Evolutionary conservation across 2,329 filamentous ascomycete species (phyloP), one percentile per base, ranked within the genome.

Genomic region (Graphium sp.): DNA sequence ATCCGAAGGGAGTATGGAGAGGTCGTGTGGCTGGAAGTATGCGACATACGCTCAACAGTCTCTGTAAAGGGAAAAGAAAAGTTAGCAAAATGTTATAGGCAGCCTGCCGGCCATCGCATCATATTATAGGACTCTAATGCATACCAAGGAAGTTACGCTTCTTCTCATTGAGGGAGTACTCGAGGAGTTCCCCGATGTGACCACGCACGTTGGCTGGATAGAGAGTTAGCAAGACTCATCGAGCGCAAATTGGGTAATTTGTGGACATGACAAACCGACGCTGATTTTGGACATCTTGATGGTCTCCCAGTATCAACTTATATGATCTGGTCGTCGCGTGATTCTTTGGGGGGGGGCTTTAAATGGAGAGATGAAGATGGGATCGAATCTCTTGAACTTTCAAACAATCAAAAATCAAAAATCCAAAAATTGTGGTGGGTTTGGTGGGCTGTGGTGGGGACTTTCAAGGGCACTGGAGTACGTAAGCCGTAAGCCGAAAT

Each of bases 151-250:
- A 94, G 74, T 93, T 93, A 49, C 84, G 71, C 80, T 93, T 93
- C 79, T 93, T 93, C 60, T 80, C 82, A 61, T 92, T 51, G 50
- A 69, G 69, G 55, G 80, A 92, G 78, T 95, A 95, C 53, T 92
- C 77, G 51, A 98, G 79, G 52, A 98, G 73, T 58, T 89, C 73
- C 60, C 77, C 66, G 58, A 95, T 82, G 68, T 95, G 87, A 59
- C 73, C 68, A 72, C 85, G 83, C 72, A 92, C 84, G 80, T 84
- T 82, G 73, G 83, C 82, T 53, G n/a, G n/a, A n/a, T n/a, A n/a
- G n/a, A n/a, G n/a, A n/a, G n/a, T n/a, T n/a, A n/a, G n/a, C n/a
- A n/a, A n/a, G n/a, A n/a, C n/a, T n/a, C n/a, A n/a, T n/a, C n/a
- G n/a, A n/a, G n/a, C n/a, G n/a, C n/a, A n/a, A n/a, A n/a, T n/a